Base-by-base conservation (phyloP, 1,284 basidiomycete species). In the Irpex rosettiformis region DNA sequence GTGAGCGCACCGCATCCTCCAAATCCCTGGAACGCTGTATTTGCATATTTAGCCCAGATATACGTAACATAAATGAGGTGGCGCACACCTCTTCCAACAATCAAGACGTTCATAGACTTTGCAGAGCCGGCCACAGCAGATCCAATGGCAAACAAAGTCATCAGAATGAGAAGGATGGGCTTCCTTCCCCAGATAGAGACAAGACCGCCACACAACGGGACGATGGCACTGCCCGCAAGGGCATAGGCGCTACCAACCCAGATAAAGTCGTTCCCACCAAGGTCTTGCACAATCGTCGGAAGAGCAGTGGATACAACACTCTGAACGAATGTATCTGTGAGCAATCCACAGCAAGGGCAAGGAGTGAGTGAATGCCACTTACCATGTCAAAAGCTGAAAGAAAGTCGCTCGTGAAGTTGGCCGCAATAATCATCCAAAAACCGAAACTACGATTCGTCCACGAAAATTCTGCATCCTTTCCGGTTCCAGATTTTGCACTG, bases 381-480 rank as follows among this genome's bases (percentile, higher is more conserved):
- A 59, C 58, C 21, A 51, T 51, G 48, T 51, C 48, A 24, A 51
- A 51, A 16, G 27, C 48, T 3, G 48, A 51, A 8, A 51, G 27
- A 29, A 51, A 51, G 48, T 51, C 48, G 13, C 22, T n/a, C 1
- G 24, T 24, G 7, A 51, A 18, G 18, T 29, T 62, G 0, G 74
- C 64, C 1, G 70, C 51, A 49, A 77, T 69, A 40, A 75, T 67
- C 45, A 75, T 55, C 72, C 72, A 75, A 62, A 76, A 76, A 40
- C 64, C 10, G 22, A 47, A 16, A 47, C 43, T 47, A 47, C 43
- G 43, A 11, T 3, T 47, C 21, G 16, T 7, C 43, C 43, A 47
- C 22, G 43, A 47, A 21, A 47, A 47, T 18, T 47, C 43, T n/a
- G 11, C 16, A 21, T 21, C 43, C 33, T 8, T n/a, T n/a, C n/a